These are phyloP conservation scores for Takakia lepidozioides DNA, from an alignment of 225 moss, liverwort and hornwort genomes.

Conservation along the genomic window DNA sequence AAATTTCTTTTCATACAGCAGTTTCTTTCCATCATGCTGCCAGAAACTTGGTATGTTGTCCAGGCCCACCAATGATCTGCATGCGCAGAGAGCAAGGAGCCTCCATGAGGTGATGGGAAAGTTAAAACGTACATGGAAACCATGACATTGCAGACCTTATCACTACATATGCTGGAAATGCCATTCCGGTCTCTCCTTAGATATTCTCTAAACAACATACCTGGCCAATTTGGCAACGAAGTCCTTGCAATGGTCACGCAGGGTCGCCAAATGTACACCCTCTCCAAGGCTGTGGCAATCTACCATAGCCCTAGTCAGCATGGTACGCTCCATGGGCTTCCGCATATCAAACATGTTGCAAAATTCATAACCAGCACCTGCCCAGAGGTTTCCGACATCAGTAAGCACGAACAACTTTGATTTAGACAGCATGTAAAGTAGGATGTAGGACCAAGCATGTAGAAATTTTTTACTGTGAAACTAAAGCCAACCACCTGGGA, in stretches of 20 bases:
- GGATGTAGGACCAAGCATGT: background rate
- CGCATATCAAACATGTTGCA: constrained; percentile 61
- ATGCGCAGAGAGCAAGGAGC: too few relatives aligned
- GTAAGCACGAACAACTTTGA: background rate
- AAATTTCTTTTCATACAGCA: too few relatives aligned
- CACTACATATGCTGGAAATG: too few relatives aligned
- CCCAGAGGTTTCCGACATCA: background rate
- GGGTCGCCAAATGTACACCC: constrained; percentile 34
- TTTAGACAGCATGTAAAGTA: background rate
- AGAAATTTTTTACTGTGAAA: too few relatives aligned
- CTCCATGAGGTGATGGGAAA: too few relatives aligned
- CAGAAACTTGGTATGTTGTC: too few relatives aligned
- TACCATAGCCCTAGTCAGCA: constrained; percentile 19
- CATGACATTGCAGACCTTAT: too few relatives aligned
- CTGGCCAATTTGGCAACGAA: constrained; percentile 57
- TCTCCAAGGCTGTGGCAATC: constrained; percentile 36
- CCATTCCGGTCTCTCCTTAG: too few relatives aligned
- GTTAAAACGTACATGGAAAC: too few relatives aligned
- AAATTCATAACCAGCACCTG: constrained; percentile 26
- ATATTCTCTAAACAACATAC: constrained; percentile 24
- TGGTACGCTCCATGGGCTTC: constrained; percentile 41
- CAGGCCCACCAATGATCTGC: too few relatives aligned
- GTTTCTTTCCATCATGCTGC: too few relatives aligned
- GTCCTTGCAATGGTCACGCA: constrained; percentile 54
- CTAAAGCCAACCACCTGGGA: background rate